These are phyloP conservation scores for Piper betle DNA, from an alignment of 164 flowering plant genomes.

Conservation along the genomic window DNA sequence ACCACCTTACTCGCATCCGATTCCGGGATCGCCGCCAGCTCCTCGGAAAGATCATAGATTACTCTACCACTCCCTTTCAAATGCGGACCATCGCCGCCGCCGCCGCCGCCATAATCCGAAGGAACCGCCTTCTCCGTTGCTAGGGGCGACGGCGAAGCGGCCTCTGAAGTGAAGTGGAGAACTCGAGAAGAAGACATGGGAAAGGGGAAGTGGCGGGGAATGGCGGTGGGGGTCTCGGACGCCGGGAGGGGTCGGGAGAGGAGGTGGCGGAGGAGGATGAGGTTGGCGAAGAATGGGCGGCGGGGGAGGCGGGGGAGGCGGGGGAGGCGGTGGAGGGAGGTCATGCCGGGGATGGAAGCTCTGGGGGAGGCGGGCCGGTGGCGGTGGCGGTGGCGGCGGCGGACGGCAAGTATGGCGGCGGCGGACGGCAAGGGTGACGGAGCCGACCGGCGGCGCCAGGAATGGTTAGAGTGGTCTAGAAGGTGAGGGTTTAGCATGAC, in stretches of 20 bases:
- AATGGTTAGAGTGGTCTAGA: background rate
- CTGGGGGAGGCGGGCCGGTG: background rate
- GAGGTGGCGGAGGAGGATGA: background rate
- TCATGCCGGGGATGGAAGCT: background rate
- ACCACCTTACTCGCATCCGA: slow-evolving; percentile 17
- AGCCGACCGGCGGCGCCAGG: background rate
- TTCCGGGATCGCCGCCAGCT: slow-evolving; percentile 15
- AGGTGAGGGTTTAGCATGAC: background rate
- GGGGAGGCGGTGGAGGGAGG: background rate
- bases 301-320: background rate
- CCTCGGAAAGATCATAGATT: slow-evolving; percentile 21
- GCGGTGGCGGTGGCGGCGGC: background rate
- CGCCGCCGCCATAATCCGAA: background rate
- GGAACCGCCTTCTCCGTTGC: background rate
- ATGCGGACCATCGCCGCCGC: background rate
- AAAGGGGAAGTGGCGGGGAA: background rate
- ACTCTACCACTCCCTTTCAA: slow-evolving; percentile 1
- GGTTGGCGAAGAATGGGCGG: background rate
- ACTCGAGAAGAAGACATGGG: background rate
- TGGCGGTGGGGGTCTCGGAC: background rate
- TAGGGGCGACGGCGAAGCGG: background rate
- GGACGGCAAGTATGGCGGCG: background rate
- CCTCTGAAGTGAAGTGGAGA: background rate
- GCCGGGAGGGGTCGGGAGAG: background rate
- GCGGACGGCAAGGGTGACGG: background rate